Evolutionary conservation across 2,329 filamentous ascomycete species (phyloP), one percentile per base, ranked within the genome.

Genomic region (Rutstroemia sydowiana): DNA sequence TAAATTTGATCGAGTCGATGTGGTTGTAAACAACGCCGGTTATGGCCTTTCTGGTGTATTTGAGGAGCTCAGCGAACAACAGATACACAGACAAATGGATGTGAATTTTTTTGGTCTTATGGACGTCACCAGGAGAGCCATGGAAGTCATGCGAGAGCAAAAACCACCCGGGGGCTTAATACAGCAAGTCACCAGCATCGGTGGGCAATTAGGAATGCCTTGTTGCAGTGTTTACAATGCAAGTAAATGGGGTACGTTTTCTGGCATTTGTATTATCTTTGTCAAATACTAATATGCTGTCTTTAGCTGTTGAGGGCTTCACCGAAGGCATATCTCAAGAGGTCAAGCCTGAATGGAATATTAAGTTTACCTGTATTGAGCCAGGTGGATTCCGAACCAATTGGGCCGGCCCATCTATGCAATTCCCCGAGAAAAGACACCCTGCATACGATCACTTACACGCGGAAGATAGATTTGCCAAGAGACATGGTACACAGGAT

Each of bases 1-100:
- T 2, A 73, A 73, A 44, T 83, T 82, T 63, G 71, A 72, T 14
- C 73, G 75, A 7, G 65, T 84, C 41, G 78, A 84, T 61, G 74
- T 82, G 1, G 74, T 82, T 5, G 72, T 80, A 53, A 82, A 82
- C 66, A 82, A 82, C 45, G 79, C 79, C 3, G 81, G 79, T 2
- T 82, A 80, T 53, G 75, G 76, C n/a, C 66, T 78, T 1, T 61
- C 66, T 5, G 76, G 74, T 11, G 71, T 74, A 1, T 73, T 81
- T 44, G 79, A 84, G 59, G 73, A 75, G 6, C 61, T 76, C 2
- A 67, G 68, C 1, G 70, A 79, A 1, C 61, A 69, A 2, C 70
- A 78, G 28, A 73, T 77, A 39, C 69, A 73, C 2, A 70, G 63
- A 2, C 75, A 82, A 59, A 73, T 83, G 64, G 76, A 84, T 45